Base-by-base conservation (phyloP, 148 eudicot genomes). In the Chenopodium album region DNA sequence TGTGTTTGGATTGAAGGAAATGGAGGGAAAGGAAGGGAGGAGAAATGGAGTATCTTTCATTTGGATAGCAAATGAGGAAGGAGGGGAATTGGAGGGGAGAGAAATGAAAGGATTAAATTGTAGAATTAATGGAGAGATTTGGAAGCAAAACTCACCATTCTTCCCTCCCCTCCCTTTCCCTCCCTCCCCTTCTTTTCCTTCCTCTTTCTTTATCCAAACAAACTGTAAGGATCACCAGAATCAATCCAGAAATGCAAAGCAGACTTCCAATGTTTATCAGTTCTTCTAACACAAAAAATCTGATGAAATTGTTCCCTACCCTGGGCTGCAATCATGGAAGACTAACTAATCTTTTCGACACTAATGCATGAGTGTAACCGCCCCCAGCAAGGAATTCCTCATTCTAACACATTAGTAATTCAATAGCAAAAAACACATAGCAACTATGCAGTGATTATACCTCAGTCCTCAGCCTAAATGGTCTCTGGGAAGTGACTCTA, bases 401-500 rank as follows among this genome's bases (percentile, higher is more conserved):
- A 13, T 56, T 3, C 54, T 50, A 13, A 4, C 66, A 20, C 9
- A 14, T 56, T 19, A 65, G 56, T 17, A 44, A n/a, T 80, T 46
- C 65, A 29, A 70, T 34, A 68, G 74, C 74, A 66, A 9, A 29
- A n/a, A 20, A 16, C 46, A 59, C 6, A 64, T 19, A 29, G 60
- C 13, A 66, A 71, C 16, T 56, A 52, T 37, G 48, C 47, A 52
- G 66, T 82, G 52, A 20, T 71, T 52, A 26, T 84, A 95, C 99
- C 97, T 95, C 99, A 41, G 99, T 95, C 87, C 90, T 88, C 37
- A 95, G 99, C 76, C 87, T 91, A 83, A 93, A 95, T 23, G 99
- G 99, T 82, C 85, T 90, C 62, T 76, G 90, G 62, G 91, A 83
- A 28, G 98, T 95, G 78, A 87, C 89, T 84, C 68, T 92, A 3